phyloP scores from a whole-genome alignment of 306 rosid genomes.

The Medicago ruthenica region DNA sequence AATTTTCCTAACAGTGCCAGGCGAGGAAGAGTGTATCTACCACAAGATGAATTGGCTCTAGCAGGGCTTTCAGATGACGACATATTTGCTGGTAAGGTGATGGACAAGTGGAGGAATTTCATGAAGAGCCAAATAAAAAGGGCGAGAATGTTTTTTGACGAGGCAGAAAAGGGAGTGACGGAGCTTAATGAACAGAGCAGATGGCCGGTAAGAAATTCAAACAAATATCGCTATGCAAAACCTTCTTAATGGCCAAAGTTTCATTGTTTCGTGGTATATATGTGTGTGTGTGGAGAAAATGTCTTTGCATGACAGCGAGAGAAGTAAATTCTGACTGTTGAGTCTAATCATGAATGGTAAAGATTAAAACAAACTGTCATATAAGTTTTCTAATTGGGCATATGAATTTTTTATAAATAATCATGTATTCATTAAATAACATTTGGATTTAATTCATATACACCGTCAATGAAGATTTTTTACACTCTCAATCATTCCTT shows the following conservation, averaged over 20 bases:
- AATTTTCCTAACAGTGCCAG: slow-evolving; percentile 50
- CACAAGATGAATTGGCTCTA: slow-evolving; percentile 67
- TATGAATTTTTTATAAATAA: not conserved
- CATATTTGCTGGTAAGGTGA: slow-evolving; percentile 63
- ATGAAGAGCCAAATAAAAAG: slow-evolving; percentile 67
- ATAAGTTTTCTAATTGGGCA: not conserved
- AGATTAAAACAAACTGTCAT: not conserved
- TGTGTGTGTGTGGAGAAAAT: not conserved
- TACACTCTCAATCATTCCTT: no score
- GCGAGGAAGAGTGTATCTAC: slow-evolving; percentile 70
- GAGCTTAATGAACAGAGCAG: slow-evolving; percentile 65
- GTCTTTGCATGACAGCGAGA: not conserved
- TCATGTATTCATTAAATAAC: no score
- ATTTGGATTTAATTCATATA: no score
- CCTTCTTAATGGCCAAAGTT: slow-evolving; percentile 18
- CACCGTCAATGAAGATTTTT: no score
- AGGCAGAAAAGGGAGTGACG: slow-evolving; percentile 63
- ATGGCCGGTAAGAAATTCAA: slow-evolving; percentile 63
- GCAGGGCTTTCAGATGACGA: slow-evolving; percentile 68
- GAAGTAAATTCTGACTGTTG: not conserved
- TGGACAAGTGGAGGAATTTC: slow-evolving; percentile 69
- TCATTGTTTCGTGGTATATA: not conserved
- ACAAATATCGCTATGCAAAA: slow-evolving; percentile 6
- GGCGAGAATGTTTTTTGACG: slow-evolving; percentile 65
- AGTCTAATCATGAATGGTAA: not conserved